Evolutionary conservation across 2,329 filamentous ascomycete species (phyloP).

Genomic region (Thermomyces lanuginosus): DNA sequence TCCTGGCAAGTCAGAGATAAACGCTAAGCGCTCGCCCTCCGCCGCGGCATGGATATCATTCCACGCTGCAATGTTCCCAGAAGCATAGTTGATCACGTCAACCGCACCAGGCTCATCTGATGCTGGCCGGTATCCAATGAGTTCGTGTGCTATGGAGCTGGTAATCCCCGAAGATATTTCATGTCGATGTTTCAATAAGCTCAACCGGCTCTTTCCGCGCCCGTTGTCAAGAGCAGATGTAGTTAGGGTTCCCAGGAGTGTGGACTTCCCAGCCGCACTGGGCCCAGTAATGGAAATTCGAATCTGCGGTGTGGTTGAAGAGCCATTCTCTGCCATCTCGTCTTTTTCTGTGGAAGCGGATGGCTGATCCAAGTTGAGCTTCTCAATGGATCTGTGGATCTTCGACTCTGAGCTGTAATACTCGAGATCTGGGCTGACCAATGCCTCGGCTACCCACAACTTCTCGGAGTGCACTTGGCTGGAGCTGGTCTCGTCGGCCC

Average conservation of each 20-base stretch:
- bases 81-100: constrained; percentile 59
- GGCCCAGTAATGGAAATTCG: constrained; percentile 77
- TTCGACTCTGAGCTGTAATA: constrained; percentile 15
- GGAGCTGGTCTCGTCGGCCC: constrained; percentile 18
- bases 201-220: constrained; percentile 72
- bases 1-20: constrained; percentile 82
- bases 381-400: constrained; percentile 1
- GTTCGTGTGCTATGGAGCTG: constrained; percentile 83
- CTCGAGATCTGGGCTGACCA: constrained; percentile 59
- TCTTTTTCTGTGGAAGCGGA: constrained; percentile 3
- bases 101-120: constrained; percentile 31
- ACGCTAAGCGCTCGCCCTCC: constrained; percentile 57
- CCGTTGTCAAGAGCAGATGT: constrained; percentile 85
- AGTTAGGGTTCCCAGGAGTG: constrained; percentile 70
- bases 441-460: constrained; percentile 77
- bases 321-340: constrained; percentile 10
- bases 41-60: constrained; percentile 76
- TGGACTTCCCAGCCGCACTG: constrained; percentile 85
- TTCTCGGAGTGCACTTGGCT: constrained; percentile 30
- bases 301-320: constrained; percentile 53
- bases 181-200: constrained; percentile 79
- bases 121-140: constrained; percentile 57
- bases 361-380: constrained; percentile 2
- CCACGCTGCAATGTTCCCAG: constrained; percentile 80
- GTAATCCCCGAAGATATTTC: constrained; percentile 85